A percentile compares a stretch with the other conserved stretches of the same genome.
phyloP scores from a whole-genome alignment of 805 yeast species.

The Candida coquimbonensis region DNA sequence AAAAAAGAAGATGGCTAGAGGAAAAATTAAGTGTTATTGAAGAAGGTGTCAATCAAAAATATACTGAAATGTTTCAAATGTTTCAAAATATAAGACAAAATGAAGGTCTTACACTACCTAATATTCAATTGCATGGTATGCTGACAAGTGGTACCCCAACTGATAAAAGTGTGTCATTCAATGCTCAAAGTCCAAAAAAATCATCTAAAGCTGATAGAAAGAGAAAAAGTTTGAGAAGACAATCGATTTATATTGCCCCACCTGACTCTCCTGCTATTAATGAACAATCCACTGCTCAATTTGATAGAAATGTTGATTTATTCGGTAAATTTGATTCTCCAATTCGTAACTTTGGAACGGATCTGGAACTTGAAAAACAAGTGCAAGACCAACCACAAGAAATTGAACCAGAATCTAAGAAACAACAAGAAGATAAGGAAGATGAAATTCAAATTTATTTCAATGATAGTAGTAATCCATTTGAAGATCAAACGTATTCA shows the following conservation, averaged over 20 bases:
- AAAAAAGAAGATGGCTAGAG: constrained; percentile 29
- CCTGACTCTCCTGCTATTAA: constrained; percentile 8
- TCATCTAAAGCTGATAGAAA: constrained; percentile 23
- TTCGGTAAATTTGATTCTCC: neutral
- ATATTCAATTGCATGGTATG: constrained; percentile 7
- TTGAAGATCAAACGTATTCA: constrained; percentile 9
- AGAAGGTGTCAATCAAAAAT: constrained; percentile 30
- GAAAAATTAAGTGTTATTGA: constrained; percentile 35
- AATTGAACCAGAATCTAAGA: neutral
- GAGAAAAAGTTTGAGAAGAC: constrained; percentile 34
- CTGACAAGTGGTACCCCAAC: neutral
- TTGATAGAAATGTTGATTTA: constrained; percentile 3
- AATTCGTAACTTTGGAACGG: neutral
- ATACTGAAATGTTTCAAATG: constrained; percentile 38
- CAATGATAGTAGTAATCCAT: constrained; percentile 16
- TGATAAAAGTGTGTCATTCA: constrained; percentile 22
- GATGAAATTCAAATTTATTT: constrained; percentile 20
- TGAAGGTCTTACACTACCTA: constrained; percentile 30
- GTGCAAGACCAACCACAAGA: no score
- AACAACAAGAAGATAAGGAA: neutral
- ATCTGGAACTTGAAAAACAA: no score
- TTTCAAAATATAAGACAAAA: constrained; percentile 33
- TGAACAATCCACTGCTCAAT: constrained; percentile 3
- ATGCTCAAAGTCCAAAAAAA: constrained; percentile 20
- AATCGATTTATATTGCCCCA: constrained; percentile 31